These are phyloP conservation scores for Penicillium lividum DNA, from an alignment of 495 filamentous ascomycete species.

Conservation along the genomic window DNA sequence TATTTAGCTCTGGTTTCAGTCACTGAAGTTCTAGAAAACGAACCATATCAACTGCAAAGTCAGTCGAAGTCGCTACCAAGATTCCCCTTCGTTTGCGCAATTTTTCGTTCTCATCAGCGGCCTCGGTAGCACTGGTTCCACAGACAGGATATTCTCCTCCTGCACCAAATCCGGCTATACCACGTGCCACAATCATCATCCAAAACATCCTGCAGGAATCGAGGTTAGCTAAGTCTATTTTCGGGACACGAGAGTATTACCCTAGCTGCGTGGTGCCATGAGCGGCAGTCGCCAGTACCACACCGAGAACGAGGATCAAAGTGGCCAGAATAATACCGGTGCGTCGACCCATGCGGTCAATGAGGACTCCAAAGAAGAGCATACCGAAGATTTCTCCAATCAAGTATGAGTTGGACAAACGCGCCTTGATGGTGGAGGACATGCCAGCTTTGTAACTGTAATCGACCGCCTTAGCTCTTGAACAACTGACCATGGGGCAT, in stretches of 20 bases:
- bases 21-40: background rate
- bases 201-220: conserved; percentile 41
- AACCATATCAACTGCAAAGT: conserved; percentile 31
- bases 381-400: conserved; percentile 40
- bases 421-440: conserved; percentile 36
- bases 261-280: conserved; percentile 30
- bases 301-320: conserved; percentile 28
- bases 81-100: conserved; percentile 33
- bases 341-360: conserved; percentile 34
- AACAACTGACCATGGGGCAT: background rate
- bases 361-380: conserved; percentile 35
- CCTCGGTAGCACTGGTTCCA: conserved; percentile 46
- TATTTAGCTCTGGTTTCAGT: background rate
- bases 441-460: conserved; percentile 31
- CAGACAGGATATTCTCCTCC: conserved; percentile 52
- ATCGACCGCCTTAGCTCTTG: background rate
- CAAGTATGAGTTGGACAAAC: conserved; percentile 35
- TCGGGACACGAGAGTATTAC: conserved; percentile 11
- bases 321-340: conserved; percentile 32
- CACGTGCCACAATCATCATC: conserved; percentile 57
- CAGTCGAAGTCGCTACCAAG: conserved; percentile 33
- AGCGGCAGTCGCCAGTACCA: conserved; percentile 33
- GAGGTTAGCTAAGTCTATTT: background rate
- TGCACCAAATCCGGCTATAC: conserved; percentile 53
- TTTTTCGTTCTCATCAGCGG: conserved; percentile 40